phyloP scores from a whole-genome alignment of 768 basidiomycete species.

The Tulasnella sp. region DNA sequence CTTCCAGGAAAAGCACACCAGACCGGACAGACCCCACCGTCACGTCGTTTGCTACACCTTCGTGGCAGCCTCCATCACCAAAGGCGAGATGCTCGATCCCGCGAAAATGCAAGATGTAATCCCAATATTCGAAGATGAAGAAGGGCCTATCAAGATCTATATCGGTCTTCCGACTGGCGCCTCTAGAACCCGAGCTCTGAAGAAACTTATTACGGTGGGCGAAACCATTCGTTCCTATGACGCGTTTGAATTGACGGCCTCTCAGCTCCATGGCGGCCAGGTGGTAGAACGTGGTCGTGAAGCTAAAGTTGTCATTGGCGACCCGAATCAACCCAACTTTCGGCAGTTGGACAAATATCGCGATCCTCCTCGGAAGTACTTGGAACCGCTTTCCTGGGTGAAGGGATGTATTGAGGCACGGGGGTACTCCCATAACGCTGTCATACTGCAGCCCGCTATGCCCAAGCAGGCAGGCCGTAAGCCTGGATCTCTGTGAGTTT shows the following conservation, averaged over 20 bases:
- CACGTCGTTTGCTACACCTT: slow-evolving; percentile 8
- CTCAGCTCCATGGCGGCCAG: neutral
- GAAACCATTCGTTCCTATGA: neutral
- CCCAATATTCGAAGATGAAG: neutral
- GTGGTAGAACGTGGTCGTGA: neutral
- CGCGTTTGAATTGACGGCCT: neutral
- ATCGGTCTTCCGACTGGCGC: neutral
- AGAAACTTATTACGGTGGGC: neutral
- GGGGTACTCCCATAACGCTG: neutral
- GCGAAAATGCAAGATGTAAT: neutral
- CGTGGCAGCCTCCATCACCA: neutral
- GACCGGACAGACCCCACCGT: neutral
- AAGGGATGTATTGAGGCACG: neutral
- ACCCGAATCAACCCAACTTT: neutral
- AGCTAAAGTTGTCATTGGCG: slow-evolving; percentile 1
- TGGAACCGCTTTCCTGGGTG: neutral
- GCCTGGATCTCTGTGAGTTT: neutral
- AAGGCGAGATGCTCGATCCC: neutral
- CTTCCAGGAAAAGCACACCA: neutral
- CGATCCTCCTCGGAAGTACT: neutral
- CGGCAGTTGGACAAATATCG: neutral
- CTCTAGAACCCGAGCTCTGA: neutral
- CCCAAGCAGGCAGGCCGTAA: neutral
- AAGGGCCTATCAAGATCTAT: neutral
- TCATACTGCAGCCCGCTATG: neutral